Percentiles rank a stretch among this genome's conserved stretches.
Evolutionary conservation across 768 basidiomycete genomes (phyloP).

Genomic region (Sutorius australiensis): DNA sequence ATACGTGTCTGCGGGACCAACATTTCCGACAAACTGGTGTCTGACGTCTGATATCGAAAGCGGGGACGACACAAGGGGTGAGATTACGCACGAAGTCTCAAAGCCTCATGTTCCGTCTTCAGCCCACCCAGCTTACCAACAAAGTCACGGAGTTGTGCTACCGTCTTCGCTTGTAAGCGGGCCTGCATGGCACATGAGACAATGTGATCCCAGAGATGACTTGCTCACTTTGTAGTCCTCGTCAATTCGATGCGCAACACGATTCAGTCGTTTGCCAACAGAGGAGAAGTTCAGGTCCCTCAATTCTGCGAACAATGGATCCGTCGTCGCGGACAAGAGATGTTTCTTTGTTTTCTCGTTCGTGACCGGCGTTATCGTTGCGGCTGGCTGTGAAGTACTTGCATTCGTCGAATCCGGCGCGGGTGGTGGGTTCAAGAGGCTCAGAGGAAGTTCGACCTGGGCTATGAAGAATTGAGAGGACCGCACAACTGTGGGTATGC

Average conservation of each 20-base stretch:
- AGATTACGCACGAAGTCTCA: constrained; percentile 72
- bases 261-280: constrained; percentile 78
- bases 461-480: constrained; percentile 39
- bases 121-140: constrained; percentile 92
- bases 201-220: neutral
- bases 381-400: constrained; percentile 40
- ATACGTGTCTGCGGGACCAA: constrained; percentile 81
- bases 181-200: constrained; percentile 42
- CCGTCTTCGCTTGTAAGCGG: constrained; percentile 83
- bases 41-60: constrained; percentile 38
- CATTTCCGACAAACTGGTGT: constrained; percentile 92
- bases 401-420: constrained; percentile 38
- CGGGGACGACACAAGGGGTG: neutral
- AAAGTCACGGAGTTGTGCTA: constrained; percentile 88
- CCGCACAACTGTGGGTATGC: neutral
- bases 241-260: constrained; percentile 78
- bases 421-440: constrained; percentile 57
- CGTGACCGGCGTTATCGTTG: constrained; percentile 49
- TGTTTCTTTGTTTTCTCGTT: constrained; percentile 90
- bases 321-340: constrained; percentile 70
- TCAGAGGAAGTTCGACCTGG: constrained; percentile 76
- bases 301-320: constrained; percentile 78
- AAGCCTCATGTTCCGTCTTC: constrained; percentile 85
- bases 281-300: constrained; percentile 91
- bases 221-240: constrained; percentile 81